Conservation (phyloP, 257 asterid species). For the Forsythia suspensa region DNA sequence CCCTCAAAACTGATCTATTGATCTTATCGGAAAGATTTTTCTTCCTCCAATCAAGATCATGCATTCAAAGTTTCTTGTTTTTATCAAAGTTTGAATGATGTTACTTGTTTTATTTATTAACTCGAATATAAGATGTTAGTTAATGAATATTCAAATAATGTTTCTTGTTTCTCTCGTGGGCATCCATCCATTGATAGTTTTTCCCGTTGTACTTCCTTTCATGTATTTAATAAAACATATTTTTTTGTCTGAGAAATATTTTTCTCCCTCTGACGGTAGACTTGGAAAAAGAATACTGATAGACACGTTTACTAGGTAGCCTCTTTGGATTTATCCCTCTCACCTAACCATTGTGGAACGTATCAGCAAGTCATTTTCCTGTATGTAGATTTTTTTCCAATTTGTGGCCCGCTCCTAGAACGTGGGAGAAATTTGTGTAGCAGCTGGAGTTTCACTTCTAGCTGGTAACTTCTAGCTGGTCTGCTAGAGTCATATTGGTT, state of each 20-base stretch:
- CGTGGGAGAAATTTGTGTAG: conserved; percentile 16
- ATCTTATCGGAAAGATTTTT: background rate
- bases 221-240: background rate
- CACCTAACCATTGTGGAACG: background rate
- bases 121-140: background rate
- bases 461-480: conserved; percentile 15
- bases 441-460: conserved; percentile 21
- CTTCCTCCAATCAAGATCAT: background rate
- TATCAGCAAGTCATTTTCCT: background rate
- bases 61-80: background rate
- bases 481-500: conserved; percentile 20
- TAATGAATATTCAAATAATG: background rate
- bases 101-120: too few relatives aligned
- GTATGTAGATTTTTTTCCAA: conserved; percentile 7
- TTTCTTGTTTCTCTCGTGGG: background rate
- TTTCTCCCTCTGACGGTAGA: conserved; percentile 28
- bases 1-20: background rate
- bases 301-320: conserved; percentile 5
- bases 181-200: background rate
- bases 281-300: conserved; percentile 13
- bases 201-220: background rate
- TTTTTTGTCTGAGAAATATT: background rate
- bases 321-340: background rate
- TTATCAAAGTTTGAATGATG: background rate
- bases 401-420: background rate